Evolutionary conservation across 768 basidiomycete genomes (phyloP), one percentile per base, ranked within the genome.

Genomic region (Pleurotus djamor): DNA sequence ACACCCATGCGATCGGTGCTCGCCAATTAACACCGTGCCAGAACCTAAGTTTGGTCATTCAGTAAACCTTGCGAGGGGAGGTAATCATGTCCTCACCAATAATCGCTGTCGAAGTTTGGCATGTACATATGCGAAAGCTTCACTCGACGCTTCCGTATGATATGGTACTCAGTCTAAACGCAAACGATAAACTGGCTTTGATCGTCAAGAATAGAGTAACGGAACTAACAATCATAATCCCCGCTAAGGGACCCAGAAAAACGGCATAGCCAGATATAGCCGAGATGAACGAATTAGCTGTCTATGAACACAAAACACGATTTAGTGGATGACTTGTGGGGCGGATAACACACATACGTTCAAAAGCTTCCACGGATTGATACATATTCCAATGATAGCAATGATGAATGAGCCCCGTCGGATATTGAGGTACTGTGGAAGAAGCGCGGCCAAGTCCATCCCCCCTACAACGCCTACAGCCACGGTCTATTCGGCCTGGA

Each of bases 401-500:
- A 72, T 66, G n/a, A 72, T 63, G 51, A 69, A 69, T 0, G 70
- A 69, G 2, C 71, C 70, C n/a, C 71, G 60, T 35, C 71, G 66
- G 45, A 72, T 72, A 52, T 68, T 64, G 41, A 71, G 59, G 48
- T 63, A 67, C 64, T 52, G 34, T 5, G 72, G 72, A 0, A 70
- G 50, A 1, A 73, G 51, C 1, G 71, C 69, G 8, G 72, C 66
- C 3, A 72, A 62, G 49, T 73, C 71, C 68, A 72, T 73, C 9
- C 71, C 72, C 2, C 72, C 72, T n/a, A 73, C 72, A 1, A 72
- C 68, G 2, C 69, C 71, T 44, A 68, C 70, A 6, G 70, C 71
- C 21, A 70, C 69, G 16, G 70, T 60, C 68, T 55, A 55, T n/a
- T n/a, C n/a, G n/a, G n/a, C n/a, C n/a, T n/a, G n/a, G n/a, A n/a